A percentile compares a stretch with the other conserved stretches of the same genome.
These are phyloP conservation scores for Diaporthe sp. DNA, from an alignment of 2,329 filamentous ascomycete genomes.

Conservation along the genomic window DNA sequence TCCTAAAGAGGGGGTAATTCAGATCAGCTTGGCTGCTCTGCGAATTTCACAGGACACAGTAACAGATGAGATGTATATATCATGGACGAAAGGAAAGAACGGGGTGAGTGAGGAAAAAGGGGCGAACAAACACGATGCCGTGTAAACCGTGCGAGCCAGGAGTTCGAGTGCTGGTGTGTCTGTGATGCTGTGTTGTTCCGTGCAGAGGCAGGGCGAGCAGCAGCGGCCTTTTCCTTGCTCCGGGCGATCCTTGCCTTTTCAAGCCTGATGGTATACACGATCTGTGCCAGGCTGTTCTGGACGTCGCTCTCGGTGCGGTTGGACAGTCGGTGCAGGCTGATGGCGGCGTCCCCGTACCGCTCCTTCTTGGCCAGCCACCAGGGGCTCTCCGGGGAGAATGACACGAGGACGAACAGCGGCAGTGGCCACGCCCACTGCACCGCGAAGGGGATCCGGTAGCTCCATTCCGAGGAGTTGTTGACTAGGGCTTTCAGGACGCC, in stretches of 20 bases:
- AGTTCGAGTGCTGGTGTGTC: background rate
- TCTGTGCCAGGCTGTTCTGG: slow-evolving; percentile 29
- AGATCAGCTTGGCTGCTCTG: slow-evolving; percentile 49
- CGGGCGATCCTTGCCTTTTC: slow-evolving; percentile 37
- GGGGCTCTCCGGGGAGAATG: slow-evolving; percentile 59
- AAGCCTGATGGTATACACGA: slow-evolving; percentile 32
- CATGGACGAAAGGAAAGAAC: background rate
- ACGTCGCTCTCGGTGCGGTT: slow-evolving; percentile 43
- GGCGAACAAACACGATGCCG: slow-evolving; percentile 35
- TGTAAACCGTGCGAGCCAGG: slow-evolving; percentile 22
- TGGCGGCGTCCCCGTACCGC: slow-evolving; percentile 52
- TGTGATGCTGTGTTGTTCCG: slow-evolving; percentile 21
- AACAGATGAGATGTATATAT: slow-evolving; percentile 10
- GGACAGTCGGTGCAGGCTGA: slow-evolving; percentile 56
- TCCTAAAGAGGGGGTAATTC: slow-evolving; percentile 50
- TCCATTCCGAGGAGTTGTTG: slow-evolving; percentile 51
- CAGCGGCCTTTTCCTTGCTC: slow-evolving; percentile 24
- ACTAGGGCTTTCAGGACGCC: slow-evolving; percentile 56
- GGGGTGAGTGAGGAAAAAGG: slow-evolving; percentile 11
- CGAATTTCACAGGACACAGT: background rate
- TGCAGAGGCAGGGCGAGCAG: slow-evolving; percentile 22
- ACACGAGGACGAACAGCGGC: slow-evolving; percentile 53
- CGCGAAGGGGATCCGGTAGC: slow-evolving; percentile 54
- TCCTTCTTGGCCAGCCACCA: slow-evolving; percentile 59
- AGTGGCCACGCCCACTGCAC: slow-evolving; percentile 59